These are phyloP conservation scores for Pseudevernia furfuracea DNA, from an alignment of 495 filamentous ascomycete species.

Conservation along the genomic window DNA sequence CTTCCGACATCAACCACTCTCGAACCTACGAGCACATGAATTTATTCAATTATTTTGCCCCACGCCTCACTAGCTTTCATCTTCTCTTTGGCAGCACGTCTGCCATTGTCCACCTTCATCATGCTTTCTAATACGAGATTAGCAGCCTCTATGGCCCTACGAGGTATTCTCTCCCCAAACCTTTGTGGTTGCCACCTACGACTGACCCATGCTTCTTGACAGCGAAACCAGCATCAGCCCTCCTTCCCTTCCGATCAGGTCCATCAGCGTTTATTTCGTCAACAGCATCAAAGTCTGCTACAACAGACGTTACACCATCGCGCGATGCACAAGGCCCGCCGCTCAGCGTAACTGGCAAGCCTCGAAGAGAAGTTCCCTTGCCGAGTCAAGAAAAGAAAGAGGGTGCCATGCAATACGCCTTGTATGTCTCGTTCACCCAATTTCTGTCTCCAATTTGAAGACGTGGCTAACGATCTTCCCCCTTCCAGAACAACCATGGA, in stretches of 20 bases:
- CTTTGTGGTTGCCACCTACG: constrained; percentile 20
- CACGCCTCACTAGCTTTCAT: background rate
- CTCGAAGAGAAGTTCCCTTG: constrained; percentile 69
- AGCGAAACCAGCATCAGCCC: constrained; percentile 55
- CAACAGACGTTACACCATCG: constrained; percentile 39
- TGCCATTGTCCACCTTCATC: constrained; percentile 23
- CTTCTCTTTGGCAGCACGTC: background rate
- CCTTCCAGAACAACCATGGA: constrained; percentile 65
- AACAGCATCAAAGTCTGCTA: constrained; percentile 49
- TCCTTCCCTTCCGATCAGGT: constrained; percentile 50
- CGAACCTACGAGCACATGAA: too few species aligned
- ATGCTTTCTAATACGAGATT: constrained; percentile 61
- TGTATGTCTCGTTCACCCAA: constrained; percentile 50
- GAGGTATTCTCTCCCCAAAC: constrained; percentile 56
- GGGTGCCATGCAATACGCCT: constrained; percentile 91
- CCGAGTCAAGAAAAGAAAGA: constrained; percentile 89
- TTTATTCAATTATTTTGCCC: constrained; percentile 10
- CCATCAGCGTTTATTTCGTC: constrained; percentile 51
- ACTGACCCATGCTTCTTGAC: constrained; percentile 29
- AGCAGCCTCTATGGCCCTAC: constrained; percentile 58
- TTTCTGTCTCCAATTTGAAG: background rate
- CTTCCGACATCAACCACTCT: constrained; percentile 10
- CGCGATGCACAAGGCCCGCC: constrained; percentile 29
- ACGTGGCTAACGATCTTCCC: background rate
- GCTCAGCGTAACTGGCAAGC: constrained; percentile 42